phyloP scores from a whole-genome alignment of 108 stramenopile species.

The Skeletonema tropicum region DNA sequence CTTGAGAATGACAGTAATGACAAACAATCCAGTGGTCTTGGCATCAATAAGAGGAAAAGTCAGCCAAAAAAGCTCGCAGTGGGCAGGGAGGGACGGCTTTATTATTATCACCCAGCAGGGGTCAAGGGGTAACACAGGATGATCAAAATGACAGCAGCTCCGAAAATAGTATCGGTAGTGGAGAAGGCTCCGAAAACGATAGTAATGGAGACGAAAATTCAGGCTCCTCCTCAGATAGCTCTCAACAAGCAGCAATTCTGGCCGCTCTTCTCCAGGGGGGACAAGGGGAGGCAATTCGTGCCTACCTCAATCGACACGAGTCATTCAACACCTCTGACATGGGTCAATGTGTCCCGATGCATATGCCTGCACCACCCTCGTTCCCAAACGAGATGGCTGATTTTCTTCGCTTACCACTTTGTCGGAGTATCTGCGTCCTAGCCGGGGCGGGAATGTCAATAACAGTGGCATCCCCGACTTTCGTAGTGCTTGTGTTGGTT shows the following conservation, averaged over 20 bases:
- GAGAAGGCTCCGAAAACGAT: slow-evolving; percentile 1
- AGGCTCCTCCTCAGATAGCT: background rate
- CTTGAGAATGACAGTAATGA: background rate
- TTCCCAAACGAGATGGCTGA: slow-evolving; percentile 47
- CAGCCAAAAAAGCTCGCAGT: slow-evolving; percentile 15
- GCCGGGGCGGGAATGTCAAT: slow-evolving; percentile 79
- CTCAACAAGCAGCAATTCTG: slow-evolving; percentile 33
- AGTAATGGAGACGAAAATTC: background rate
- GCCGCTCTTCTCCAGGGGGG: slow-evolving; percentile 33
- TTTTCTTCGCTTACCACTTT: slow-evolving; percentile 31
- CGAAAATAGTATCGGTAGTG: no score
- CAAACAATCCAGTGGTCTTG: background rate
- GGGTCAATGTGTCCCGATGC: slow-evolving; percentile 37
- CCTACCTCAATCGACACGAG: slow-evolving; percentile 24
- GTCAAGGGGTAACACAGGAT: background rate
- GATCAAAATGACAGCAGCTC: background rate
- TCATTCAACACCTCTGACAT: slow-evolving; percentile 27
- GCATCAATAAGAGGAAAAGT: slow-evolving; percentile 20
- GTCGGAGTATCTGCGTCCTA: slow-evolving; percentile 67
- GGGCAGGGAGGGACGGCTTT: background rate
- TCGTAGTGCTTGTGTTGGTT: slow-evolving; percentile 53
- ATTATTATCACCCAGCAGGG: background rate
- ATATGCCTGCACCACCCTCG: slow-evolving; percentile 32
- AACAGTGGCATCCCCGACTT: slow-evolving; percentile 81
- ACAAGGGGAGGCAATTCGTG: slow-evolving; percentile 23